A percentile compares a stretch with the other conserved stretches of the same genome.
Conservation (phyloP, 169 alveolate species). For the Plasmodium malariae region DNA sequence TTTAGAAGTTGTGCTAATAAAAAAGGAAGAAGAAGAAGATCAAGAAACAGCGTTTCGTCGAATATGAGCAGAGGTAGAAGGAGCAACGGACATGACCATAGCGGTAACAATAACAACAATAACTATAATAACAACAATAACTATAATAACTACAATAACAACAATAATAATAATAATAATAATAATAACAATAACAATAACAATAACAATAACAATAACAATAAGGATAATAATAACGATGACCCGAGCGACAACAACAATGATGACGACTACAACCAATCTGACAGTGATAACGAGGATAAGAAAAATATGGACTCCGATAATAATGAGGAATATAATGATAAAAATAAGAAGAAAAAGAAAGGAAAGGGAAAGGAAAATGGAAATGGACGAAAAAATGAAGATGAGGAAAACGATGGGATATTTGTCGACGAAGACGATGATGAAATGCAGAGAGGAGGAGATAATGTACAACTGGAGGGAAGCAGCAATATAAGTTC, state of each 20-base stretch:
- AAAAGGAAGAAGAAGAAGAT: conserved; percentile 38
- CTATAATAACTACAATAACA: neutral
- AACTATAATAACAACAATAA: neutral
- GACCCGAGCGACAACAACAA: neutral
- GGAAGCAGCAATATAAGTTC: neutral
- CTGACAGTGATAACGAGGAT: conserved; percentile 30
- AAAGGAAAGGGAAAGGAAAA: conserved; percentile 5
- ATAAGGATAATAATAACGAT: neutral
- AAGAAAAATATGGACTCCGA: neutral
- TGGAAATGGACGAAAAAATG: conserved; percentile 2
- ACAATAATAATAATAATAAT: neutral
- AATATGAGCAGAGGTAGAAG: neutral
- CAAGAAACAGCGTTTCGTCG: conserved; percentile 44
- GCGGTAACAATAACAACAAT: neutral
- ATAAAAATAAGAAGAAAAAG: conserved; percentile 18
- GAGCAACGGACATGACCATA: neutral
- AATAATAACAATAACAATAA: neutral
- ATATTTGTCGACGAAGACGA: neutral
- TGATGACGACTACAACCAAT: neutral
- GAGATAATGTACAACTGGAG: neutral
- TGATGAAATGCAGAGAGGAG: too few species aligned
- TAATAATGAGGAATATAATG: conserved; percentile 7
- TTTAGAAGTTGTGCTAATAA: neutral
- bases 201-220: neutral
- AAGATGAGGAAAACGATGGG: neutral